phyloP scores from a whole-genome alignment of 2,329 filamentous ascomycete species.

The Pyrenochaeta sp. region DNA sequence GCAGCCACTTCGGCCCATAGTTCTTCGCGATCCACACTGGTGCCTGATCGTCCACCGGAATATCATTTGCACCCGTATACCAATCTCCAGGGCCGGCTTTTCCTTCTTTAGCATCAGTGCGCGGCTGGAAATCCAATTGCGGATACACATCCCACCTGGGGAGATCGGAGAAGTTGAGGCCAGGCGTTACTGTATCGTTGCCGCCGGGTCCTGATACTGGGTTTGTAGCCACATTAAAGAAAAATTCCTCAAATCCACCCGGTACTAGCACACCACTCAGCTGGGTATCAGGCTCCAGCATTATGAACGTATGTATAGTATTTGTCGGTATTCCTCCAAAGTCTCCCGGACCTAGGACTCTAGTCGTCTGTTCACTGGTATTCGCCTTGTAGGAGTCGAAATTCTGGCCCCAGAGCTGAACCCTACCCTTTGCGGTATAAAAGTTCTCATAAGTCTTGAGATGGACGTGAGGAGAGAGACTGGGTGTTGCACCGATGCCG shows the following conservation, averaged over 20 bases:
- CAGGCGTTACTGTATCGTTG: no score
- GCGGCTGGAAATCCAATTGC: not conserved
- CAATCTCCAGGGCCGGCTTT: not conserved
- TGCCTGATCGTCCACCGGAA: not conserved
- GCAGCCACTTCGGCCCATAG: not conserved
- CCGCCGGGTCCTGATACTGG: no score
- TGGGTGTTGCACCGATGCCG: not conserved
- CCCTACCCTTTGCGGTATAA: not conserved
- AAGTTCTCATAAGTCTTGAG: not conserved
- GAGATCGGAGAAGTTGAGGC: no score
- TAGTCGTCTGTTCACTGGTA: not conserved
- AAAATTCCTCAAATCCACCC: not conserved
- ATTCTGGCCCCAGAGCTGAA: not conserved
- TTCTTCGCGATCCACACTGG: not conserved
- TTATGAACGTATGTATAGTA: not conserved
- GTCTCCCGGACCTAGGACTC: not conserved
- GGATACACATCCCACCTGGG: not conserved
- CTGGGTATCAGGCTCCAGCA: not conserved
- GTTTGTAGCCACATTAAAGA: not conserved
- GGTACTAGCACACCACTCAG: not conserved
- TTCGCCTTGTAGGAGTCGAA: not conserved
- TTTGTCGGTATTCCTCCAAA: not conserved
- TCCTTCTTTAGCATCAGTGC: not conserved
- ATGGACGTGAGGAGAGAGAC: not conserved
- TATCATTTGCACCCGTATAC: not conserved